Conservation (phyloP, 2,329 filamentous ascomycete genomes). For the Trichophyton equinum region DNA sequence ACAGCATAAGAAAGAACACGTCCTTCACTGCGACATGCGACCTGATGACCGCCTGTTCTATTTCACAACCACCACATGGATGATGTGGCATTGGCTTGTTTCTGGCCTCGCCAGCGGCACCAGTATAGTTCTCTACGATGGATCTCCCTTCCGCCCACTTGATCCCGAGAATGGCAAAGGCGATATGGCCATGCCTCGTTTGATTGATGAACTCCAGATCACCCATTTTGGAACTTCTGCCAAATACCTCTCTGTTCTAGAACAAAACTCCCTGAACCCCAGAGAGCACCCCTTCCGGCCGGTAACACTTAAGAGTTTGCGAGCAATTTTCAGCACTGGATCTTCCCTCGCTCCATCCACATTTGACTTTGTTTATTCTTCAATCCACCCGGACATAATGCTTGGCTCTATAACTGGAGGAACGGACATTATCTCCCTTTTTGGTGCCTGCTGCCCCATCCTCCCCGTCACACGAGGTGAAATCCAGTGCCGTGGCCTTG, state of each 20-base stretch:
- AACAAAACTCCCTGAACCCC: slow-evolving; percentile 60
- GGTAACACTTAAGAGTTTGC: slow-evolving; percentile 41
- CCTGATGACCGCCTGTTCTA: slow-evolving; percentile 69
- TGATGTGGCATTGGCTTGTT: slow-evolving; percentile 99
- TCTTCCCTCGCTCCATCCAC: slow-evolving; percentile 87
- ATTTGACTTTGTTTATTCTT: slow-evolving; percentile 76
- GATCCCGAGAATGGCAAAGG: slow-evolving; percentile 46
- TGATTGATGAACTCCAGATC: slow-evolving; percentile 69
- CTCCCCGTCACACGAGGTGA: slow-evolving; percentile 60
- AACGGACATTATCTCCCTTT: slow-evolving; percentile 92
- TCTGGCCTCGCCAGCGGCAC: slow-evolving; percentile 72
- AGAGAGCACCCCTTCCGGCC: slow-evolving; percentile 35
- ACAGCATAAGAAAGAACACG: slow-evolving; percentile 95
- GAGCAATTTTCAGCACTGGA: slow-evolving; percentile 87
- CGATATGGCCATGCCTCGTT: slow-evolving; percentile 65
- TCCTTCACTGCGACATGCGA: slow-evolving; percentile 70
- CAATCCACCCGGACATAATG: slow-evolving; percentile 69
- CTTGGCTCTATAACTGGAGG: slow-evolving; percentile 89
- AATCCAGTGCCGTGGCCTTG: slow-evolving; percentile 65
- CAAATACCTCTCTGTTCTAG: slow-evolving; percentile 81
- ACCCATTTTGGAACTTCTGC: slow-evolving; percentile 93
- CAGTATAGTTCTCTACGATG: slow-evolving; percentile 79
- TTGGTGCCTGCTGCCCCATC: slow-evolving; percentile 70
- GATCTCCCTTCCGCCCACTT: slow-evolving; percentile 70
- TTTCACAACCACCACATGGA: slow-evolving; percentile 92